phyloP scores from a whole-genome alignment of 495 filamentous ascomycete species.

The Usnea hakonensis region DNA sequence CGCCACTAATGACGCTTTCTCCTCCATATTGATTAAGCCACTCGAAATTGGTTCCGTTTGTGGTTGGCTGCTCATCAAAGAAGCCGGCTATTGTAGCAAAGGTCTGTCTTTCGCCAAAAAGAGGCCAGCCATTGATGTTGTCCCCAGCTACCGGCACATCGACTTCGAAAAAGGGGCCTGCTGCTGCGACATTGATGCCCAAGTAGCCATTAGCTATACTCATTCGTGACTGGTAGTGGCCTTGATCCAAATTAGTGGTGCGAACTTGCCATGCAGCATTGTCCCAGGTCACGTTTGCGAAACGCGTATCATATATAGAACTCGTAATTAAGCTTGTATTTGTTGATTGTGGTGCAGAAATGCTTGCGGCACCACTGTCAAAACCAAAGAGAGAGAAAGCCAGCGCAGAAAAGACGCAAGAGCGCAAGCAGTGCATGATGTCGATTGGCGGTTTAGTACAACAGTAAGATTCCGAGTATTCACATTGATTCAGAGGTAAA shows the following conservation, averaged over 20 bases:
- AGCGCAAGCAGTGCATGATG: slow-evolving; percentile 18
- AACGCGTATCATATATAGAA: slow-evolving; percentile 40
- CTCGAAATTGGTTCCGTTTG: slow-evolving; percentile 59
- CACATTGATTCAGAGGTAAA: slow-evolving; percentile 6
- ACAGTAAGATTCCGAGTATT: not conserved
- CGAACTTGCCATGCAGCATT: slow-evolving; percentile 54
- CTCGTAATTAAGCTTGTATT: slow-evolving; percentile 1
- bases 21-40: slow-evolving; percentile 67
- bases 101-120: slow-evolving; percentile 58
- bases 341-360: slow-evolving; percentile 9
- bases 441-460: not conserved
- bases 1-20: slow-evolving; percentile 65
- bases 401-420: slow-evolving; percentile 12
- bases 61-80: slow-evolving; percentile 55
- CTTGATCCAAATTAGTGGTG: slow-evolving; percentile 48
- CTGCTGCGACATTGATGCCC: slow-evolving; percentile 53
- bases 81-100: slow-evolving; percentile 73
- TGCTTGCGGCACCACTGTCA: slow-evolving; percentile 11
- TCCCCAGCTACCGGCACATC: slow-evolving; percentile 44
- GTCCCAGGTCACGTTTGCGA: slow-evolving; percentile 53
- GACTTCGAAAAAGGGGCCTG: slow-evolving; percentile 63
- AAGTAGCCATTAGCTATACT: slow-evolving; percentile 58
- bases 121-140: slow-evolving; percentile 66
- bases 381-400: slow-evolving; percentile 10
- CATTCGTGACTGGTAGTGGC: slow-evolving; percentile 55